Evolutionary conservation across 2,329 filamentous ascomycete genomes (phyloP), one percentile per base, ranked within the genome.

Genomic region (Bipolaris cookei): DNA sequence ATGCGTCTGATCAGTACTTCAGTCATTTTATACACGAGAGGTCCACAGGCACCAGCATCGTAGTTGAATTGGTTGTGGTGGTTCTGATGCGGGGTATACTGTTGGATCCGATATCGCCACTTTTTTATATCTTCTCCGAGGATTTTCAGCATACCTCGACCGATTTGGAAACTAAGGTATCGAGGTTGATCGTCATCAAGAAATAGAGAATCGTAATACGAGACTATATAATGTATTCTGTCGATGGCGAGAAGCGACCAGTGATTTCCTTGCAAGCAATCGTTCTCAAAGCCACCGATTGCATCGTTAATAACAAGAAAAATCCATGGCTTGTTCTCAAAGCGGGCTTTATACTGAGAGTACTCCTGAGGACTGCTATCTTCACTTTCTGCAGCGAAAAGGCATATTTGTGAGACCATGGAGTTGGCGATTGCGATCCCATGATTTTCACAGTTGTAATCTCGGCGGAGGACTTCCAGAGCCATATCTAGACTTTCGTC

Each of bases 241-340:
- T 72, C 56, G 16, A 71, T 16, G 8, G 44, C 54, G 2, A 69
- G 32, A 11, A 73, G 55, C 0, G 65, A 61, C 69, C 69, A 73
- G 43, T 73, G 70, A 3, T 30, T 21, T 2, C 68, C 67, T 41
- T 41, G 18, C 5, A 23, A 16, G 4, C 61, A 63, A 10, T 41
- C 34, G 8, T 35, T 55, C 2, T 35, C 46, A 6, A 47, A 14
- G 0, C 30, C 50, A 7, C 38, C 52, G 18, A 64, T 58, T 4
- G 56, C 70, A 52, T 72, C 61, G 52, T 71, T 72, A 46, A 69
- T 43, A 7, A 65, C 56, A 11, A 73, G 28, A 41, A 73, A 65
- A 13, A 73, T 72, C 61, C 61, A 72, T 4, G 49, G 47, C 48
- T 62, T 65, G 46, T 62, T 44, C 0, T 44, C 13, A 14, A 70